Evolutionary conservation across 192 early-diverging fungal species (phyloP), one percentile per base, ranked within the genome.

Genomic region (Coemansia sp.): DNA sequence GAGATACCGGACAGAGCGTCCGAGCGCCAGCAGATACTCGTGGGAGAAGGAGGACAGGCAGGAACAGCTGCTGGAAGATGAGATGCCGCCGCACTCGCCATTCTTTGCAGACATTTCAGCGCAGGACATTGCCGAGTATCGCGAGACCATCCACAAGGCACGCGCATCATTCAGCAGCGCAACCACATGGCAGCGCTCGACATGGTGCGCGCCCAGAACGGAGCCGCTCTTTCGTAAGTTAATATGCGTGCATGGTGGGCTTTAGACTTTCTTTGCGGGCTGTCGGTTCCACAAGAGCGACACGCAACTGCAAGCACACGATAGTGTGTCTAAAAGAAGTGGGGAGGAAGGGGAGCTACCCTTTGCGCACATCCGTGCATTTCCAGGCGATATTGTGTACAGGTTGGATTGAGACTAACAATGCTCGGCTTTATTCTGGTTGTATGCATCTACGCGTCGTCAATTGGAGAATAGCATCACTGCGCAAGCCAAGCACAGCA

Each of bases 81-180:
- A 78, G 31, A 58, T 69, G 76, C 76, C 76, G 41, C 76, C 76
- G 49, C 47, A 57, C 38, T 79, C 76, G 56, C 76, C 76, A 51
- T 64, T 78, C 48, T 78, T 78, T 60, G 51, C 71, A 23, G 62
- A 65, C 32, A 54, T 73, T 41, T 56, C 71, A 44, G 47, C 44
- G 3, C 32, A 56, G 25, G 71, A 73, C 31, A 69, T 78, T 16
- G 44, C 31, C 8, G 61, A 67, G 10, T 66, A 66, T 9, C 56
- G 65, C 19, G 69, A 71, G 44, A 64, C 69, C 9, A 64, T 77
- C 31, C 65, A 58, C 27, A 44, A 58, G 28, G 69, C 69, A 22
- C 62, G 65, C 44, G 25, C 60, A 4, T 59, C 69, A 9, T 61
- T 69, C 8, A 50, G 74, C 51, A 67, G 64, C 56, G 67, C 71